phyloP scores from a whole-genome alignment of 495 filamentous ascomycete species.

The Hypoxylon perforatum region DNA sequence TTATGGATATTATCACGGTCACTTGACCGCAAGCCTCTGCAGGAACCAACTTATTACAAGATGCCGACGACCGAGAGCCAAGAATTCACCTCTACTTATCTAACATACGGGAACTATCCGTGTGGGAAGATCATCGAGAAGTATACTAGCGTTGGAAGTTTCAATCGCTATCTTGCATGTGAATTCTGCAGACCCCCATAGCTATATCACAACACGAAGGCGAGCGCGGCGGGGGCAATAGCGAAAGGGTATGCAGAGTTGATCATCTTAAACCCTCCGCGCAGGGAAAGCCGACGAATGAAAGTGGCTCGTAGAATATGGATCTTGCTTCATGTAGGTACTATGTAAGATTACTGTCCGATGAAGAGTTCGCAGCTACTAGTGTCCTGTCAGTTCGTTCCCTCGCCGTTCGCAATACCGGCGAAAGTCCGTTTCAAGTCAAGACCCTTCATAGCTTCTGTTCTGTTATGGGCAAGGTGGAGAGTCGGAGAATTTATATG shows the following conservation, averaged over 20 bases:
- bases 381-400: constrained; percentile 18
- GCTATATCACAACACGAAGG: constrained; percentile 27
- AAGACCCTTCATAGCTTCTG: constrained; percentile 17
- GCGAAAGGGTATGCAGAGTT: constrained; percentile 8
- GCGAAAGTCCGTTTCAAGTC: constrained; percentile 28
- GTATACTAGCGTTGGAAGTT: constrained; percentile 8
- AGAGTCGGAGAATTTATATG: constrained; percentile 32
- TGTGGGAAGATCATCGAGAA: constrained; percentile 22
- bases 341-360: constrained; percentile 39
- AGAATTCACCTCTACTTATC: constrained; percentile 2
- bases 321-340: constrained; percentile 36
- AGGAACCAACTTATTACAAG: not conserved
- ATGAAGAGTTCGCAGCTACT: constrained; percentile 37
- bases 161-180: constrained; percentile 10
- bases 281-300: too few relatives aligned
- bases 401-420: constrained; percentile 22
- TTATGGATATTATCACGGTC: not conserved
- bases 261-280: constrained; percentile 14
- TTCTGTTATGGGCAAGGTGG: constrained; percentile 30
- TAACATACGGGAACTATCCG: not conserved
- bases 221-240: constrained; percentile 15
- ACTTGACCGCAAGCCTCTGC: constrained; percentile 2
- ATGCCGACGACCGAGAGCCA: constrained; percentile 13
- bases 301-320: constrained; percentile 26
- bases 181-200: constrained; percentile 10